These are phyloP conservation scores for Fraxinus dipetala DNA, from an alignment of 305 asterid genomes.

Conservation along the genomic window DNA sequence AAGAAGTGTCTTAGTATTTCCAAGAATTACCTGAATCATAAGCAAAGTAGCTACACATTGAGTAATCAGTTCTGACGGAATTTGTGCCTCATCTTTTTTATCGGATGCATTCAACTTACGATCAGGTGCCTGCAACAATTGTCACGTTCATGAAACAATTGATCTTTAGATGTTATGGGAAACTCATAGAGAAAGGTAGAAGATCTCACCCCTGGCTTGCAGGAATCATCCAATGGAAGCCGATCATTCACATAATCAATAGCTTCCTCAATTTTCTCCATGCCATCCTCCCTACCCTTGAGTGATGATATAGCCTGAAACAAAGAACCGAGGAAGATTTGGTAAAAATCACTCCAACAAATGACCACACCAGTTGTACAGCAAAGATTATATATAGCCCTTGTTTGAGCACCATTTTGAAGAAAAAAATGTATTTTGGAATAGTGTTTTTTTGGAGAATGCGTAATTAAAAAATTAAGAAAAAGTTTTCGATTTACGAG, in stretches of 20 bases:
- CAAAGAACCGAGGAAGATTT: conserved; percentile 16
- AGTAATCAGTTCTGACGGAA: conserved; percentile 77
- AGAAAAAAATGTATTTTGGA: background rate
- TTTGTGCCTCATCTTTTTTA: conserved; percentile 43
- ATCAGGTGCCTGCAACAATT: conserved; percentile 51
- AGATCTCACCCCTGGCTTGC: conserved; percentile 45
- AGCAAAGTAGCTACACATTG: conserved; percentile 82
- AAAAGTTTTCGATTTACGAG: background rate
- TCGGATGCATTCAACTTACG: conserved; percentile 40
- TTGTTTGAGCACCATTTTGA: background rate
- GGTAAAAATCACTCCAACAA: background rate
- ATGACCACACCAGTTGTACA: background rate
- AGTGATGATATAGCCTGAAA: conserved; percentile 69
- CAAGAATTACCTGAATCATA: conserved; percentile 79
- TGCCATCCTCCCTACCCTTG: conserved; percentile 43
- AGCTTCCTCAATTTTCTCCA: conserved; percentile 77
- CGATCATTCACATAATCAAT: conserved; percentile 73
- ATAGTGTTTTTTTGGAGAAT: background rate
- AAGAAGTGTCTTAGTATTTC: background rate
- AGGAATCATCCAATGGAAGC: conserved; percentile 59
- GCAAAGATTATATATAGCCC: background rate
- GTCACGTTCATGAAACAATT: conserved; percentile 16
- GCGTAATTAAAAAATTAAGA: background rate
- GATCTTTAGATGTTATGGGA: conserved; percentile 11
- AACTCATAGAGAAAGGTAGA: conserved; percentile 19